Percentiles rank a stretch among this genome's conserved stretches.
phyloP scores from a whole-genome alignment of 106 monocot species.

The Allium fistulosum region DNA sequence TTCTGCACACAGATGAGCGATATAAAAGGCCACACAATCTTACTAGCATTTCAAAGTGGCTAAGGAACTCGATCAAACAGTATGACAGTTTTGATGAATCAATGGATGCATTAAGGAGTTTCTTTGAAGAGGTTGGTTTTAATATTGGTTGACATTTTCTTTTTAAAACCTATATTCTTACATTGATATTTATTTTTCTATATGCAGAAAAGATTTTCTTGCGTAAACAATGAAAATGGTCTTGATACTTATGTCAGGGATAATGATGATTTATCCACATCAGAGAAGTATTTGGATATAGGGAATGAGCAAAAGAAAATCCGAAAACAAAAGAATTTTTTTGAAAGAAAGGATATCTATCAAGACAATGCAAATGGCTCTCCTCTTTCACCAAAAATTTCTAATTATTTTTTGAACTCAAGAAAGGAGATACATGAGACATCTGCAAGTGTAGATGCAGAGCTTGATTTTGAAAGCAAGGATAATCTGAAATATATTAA shows the following conservation, averaged over 20 bases:
- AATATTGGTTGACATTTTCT: constrained; percentile 1
- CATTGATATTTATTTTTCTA: constrained; percentile 1
- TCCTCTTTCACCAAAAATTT: not conserved
- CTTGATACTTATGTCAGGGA: constrained; percentile 10
- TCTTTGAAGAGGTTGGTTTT: constrained; percentile 60
- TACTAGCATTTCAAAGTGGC: constrained; percentile 80
- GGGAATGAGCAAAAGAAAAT: constrained; percentile 9
- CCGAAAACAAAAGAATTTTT: constrained; percentile 24
- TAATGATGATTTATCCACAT: constrained; percentile 11
- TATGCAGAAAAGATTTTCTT: constrained; percentile 24
- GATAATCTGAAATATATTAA: too few relatives aligned
- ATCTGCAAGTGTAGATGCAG: not conserved
- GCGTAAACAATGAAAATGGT: constrained; percentile 9
- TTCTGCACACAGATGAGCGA: constrained; percentile 62
- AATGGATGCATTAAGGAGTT: constrained; percentile 46
- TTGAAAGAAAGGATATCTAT: constrained; percentile 11
- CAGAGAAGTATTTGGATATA: constrained; percentile 13
- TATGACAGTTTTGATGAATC: constrained; percentile 60
- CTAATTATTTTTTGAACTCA: not conserved
- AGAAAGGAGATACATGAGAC: constrained; percentile 8
- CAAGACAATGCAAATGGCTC: not conserved
- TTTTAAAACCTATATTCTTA: not conserved
- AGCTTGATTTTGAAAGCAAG: constrained; percentile 14
- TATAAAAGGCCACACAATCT: constrained; percentile 74
- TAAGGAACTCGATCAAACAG: constrained; percentile 71